phyloP scores from a whole-genome alignment of 331 rosid species.

The Pyrus hybrid region DNA sequence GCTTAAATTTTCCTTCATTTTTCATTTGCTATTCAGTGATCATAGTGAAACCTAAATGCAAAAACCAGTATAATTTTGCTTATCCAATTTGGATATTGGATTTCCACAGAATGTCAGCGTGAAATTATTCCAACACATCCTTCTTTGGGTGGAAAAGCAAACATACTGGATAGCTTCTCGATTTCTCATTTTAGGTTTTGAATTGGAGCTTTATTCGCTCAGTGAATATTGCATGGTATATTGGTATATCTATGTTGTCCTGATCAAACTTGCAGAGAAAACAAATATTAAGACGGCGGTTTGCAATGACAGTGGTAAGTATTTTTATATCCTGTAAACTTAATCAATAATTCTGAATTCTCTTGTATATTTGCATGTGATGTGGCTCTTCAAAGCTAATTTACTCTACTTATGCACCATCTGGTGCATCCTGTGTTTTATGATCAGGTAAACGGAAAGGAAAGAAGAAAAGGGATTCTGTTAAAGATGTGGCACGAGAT shows the following conservation, averaged over 20 bases:
- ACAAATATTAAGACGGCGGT: constrained; percentile 54
- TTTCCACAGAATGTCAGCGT: constrained; percentile 59
- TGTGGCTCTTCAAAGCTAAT: background rate
- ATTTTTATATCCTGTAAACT: background rate
- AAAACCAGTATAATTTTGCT: background rate
- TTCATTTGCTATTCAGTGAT: background rate
- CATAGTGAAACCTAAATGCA: background rate
- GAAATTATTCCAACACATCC: constrained; percentile 78
- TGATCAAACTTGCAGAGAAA: constrained; percentile 73
- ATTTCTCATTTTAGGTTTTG: constrained; percentile 87
- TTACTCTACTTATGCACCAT: background rate
- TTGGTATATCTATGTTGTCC: constrained; percentile 75
- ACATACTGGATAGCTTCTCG: constrained; percentile 96
- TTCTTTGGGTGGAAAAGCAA: constrained; percentile 92
- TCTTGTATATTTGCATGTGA: background rate
- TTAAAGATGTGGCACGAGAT: constrained; percentile 54
- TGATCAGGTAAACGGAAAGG: constrained; percentile 64
- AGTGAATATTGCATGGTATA: constrained; percentile 95
- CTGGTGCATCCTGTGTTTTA: constrained; percentile 13
- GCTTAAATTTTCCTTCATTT: background rate
- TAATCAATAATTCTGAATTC: background rate
- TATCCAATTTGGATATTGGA: constrained; percentile 18
- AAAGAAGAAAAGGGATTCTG: constrained; percentile 67
- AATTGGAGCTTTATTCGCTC: constrained; percentile 74
- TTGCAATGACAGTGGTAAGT: constrained; percentile 54